Percentiles rank a stretch among this genome's conserved stretches.
These are phyloP conservation scores for Alternaria arborescens DNA, from an alignment of 2,329 filamentous ascomycete genomes.

Conservation along the genomic window DNA sequence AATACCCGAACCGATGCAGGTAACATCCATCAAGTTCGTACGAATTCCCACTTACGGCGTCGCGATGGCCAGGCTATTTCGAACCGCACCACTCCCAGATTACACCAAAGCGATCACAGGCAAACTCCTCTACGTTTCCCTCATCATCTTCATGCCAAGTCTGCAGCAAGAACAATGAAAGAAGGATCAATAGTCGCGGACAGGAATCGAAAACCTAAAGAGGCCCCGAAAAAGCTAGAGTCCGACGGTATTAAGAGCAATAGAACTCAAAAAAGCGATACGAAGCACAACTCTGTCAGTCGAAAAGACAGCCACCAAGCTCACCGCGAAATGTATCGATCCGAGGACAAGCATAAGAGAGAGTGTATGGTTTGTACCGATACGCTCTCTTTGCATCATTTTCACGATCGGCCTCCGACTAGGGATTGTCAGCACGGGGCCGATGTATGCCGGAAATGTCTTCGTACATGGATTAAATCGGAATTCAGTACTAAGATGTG, in stretches of 20 bases:
- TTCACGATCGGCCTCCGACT: constrained; percentile 45
- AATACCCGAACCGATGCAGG: background rate
- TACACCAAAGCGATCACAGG: background rate
- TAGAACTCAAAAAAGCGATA: background rate
- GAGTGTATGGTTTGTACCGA: constrained; percentile 51
- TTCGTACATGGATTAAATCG: constrained; percentile 51
- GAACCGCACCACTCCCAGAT: background rate
- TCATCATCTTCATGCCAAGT: background rate
- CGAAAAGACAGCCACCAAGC: background rate
- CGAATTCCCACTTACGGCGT: background rate
- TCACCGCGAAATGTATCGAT: background rate
- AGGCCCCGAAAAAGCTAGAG: background rate
- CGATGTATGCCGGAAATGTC: constrained; percentile 50
- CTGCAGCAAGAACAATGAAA: background rate
- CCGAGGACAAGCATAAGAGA: constrained; percentile 3
- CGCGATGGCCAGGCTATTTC: background rate
- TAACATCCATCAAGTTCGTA: background rate
- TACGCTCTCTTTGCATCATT: constrained; percentile 37
- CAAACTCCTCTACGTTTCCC: background rate
- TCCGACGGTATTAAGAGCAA: background rate
- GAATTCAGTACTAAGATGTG: constrained; percentile 52
- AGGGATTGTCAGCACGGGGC: constrained; percentile 43
- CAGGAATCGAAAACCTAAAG: background rate
- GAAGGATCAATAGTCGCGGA: background rate
- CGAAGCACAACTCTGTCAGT: background rate